Evolutionary conservation across 352 stramenopile genomes (phyloP).

Genomic region (Thalassiosira sp.): DNA sequence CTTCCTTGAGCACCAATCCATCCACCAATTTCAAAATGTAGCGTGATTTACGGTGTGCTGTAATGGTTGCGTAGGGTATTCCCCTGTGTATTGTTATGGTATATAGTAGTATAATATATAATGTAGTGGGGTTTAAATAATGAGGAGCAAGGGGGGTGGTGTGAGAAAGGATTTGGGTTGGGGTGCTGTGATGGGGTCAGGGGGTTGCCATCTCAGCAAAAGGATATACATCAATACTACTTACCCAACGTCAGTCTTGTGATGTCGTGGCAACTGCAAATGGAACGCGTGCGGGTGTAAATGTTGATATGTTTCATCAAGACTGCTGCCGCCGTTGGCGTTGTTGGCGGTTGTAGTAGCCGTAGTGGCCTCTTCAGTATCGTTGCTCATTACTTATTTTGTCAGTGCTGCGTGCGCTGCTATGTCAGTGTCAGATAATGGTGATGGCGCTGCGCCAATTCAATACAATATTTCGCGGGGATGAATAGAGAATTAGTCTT

Average conservation of each 20-base stretch:
- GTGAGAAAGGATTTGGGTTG: too few relatives aligned
- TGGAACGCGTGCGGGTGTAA: conserved; percentile 32
- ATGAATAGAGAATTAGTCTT: too few relatives aligned
- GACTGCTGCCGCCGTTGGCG: background rate
- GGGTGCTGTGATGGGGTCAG: too few relatives aligned
- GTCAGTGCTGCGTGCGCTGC: too few relatives aligned
- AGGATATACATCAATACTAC: background rate
- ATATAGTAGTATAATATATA: background rate
- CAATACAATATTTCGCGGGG: too few relatives aligned
- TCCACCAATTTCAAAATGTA: conserved; percentile 59
- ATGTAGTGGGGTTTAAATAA: background rate
- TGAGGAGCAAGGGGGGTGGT: background rate
- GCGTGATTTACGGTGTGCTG: conserved; percentile 64
- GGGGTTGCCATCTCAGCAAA: too few relatives aligned
- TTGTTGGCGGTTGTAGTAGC: too few relatives aligned
- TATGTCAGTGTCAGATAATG: too few relatives aligned
- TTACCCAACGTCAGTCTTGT: conserved; percentile 32
- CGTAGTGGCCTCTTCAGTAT: too few relatives aligned
- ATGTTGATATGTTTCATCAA: conserved; percentile 26
- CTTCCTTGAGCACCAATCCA: conserved; percentile 59
- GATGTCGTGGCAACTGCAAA: conserved; percentile 32
- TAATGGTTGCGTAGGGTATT: conserved; percentile 75
- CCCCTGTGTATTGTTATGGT: conserved; percentile 18
- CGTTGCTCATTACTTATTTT: too few relatives aligned
- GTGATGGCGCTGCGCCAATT: too few relatives aligned